Base-by-base conservation (phyloP, 78 protist genomes). In the Reticulomyxa filosa region DNA sequence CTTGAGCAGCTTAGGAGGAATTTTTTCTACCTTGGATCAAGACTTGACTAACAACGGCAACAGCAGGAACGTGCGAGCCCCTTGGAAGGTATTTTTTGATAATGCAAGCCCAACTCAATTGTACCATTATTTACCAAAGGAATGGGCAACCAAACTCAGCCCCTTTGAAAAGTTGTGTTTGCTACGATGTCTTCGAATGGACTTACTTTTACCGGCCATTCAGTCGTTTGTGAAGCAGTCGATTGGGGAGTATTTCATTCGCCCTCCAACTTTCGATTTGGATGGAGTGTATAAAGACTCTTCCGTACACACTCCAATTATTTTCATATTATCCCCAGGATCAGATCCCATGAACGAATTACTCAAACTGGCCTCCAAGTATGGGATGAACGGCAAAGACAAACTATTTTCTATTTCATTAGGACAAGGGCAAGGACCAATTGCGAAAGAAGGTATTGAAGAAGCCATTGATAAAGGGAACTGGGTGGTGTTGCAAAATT, bases 201-300 rank as follows among this genome's bases (percentile, higher is more conserved):
- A 88, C 62, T 78, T 79, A 69, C 38, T 81, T n/a, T 63, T 75
- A 20, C 67, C 77, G 0, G 76, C 81, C 42, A 69, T 75, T 17
- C 73, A 34, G 34, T 34, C 17, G 29, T 85, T 59, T 52, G 59
- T 55, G 13, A 8, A 8, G 59, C 10, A 55, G 10, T 32, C 59
- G 59, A 55, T 55, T 8, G 59, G 59, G 39, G 30, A 55, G 59
- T 10, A 26, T 34, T 86, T 59, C 51, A 72, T 84, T 66, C 79
- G 81, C 59, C 90, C 95, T n/a, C 95, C 90, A 34, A 52, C 81
- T 22, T 81, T 83, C 57, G 81, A 88, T 64, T 72, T 85, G 23
- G 72, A 69, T 26, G 51, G 38, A 35, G 71, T 75, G 29, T 88
- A 30, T 51, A 38, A n/a, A 50, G 88, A 79, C 64, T 73, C 85